Evolutionary conservation across 305 asterid genomes (phyloP).

Genomic region (Fraxinus xanthoxyloides): DNA sequence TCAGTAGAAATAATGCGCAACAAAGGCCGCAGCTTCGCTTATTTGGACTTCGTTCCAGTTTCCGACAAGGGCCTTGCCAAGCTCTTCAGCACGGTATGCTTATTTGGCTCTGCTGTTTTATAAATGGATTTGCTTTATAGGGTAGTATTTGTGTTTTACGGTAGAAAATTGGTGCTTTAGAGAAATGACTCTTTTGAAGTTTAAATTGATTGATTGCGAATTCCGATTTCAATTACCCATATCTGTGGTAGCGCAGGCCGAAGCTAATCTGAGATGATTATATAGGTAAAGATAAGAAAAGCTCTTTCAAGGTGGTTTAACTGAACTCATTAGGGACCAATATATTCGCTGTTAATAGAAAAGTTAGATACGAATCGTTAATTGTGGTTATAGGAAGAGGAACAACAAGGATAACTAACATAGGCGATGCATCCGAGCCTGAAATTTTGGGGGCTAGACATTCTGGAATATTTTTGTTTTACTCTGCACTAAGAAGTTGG

Average conservation of each 20-base stretch:
- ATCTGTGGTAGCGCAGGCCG: not conserved
- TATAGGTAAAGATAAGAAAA: not conserved
- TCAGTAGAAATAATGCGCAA: conserved; percentile 66
- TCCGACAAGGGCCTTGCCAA: conserved; percentile 80
- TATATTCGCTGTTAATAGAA: not conserved
- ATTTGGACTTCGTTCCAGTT: conserved; percentile 70
- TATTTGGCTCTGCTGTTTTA: not conserved
- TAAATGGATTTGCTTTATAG: not conserved
- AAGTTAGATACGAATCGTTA: not conserved
- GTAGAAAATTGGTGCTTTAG: not conserved
- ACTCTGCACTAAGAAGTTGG: not conserved
- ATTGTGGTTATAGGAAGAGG: not conserved
- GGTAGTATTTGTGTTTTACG: not conserved
- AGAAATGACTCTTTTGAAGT: not conserved
- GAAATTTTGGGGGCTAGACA: not conserved
- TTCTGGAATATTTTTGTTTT: not conserved
- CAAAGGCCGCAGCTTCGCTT: conserved; percentile 86
- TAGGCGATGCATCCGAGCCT: not conserved
- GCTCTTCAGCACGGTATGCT: conserved; percentile 74
- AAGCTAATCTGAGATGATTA: not conserved
- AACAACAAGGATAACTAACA: not conserved
- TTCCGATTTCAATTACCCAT: not conserved
- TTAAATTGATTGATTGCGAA: not conserved
- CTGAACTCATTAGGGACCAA: conserved; percentile 1
- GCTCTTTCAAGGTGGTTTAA: not conserved